Evolutionary conservation across 768 basidiomycete genomes (phyloP), one percentile per base, ranked within the genome.

Genomic region (Kwoniella sp.): DNA sequence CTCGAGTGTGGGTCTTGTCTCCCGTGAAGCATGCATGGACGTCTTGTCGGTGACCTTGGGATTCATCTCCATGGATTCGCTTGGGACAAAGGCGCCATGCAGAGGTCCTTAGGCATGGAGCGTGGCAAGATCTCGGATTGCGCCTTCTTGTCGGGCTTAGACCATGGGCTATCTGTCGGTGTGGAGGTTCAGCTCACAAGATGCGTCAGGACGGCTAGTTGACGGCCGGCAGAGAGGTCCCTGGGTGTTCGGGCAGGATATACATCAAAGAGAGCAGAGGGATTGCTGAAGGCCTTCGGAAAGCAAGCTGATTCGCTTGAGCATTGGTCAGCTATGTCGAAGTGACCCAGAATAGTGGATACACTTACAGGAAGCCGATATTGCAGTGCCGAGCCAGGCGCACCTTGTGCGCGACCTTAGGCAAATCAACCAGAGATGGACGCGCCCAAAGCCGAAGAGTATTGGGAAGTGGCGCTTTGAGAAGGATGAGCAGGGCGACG

Each of bases 341-440:
- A n/a, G n/a, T n/a, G n/a, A n/a, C n/a, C n/a, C 41, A 58, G 22
- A 28, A 25, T 13, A 37, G 31, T 25, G 65, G 67, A 11, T 17
- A 45, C 41, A 9, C 41, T 45, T 20, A 45, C 67, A 3, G 71
- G 71, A 1, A 87, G 67, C 34, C 86, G 81, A 86, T 86, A 87
- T 68, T 86, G 55, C 48, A 80, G 73, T 66, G 82, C 63, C 82
- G 56, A 85, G 72, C 65, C 68, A n/a, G 61, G 58, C n/a, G 41
- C 31, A 23, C 51, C 58, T 51, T 66, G 82, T 82, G 86, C 87
- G n/a, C 90, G 89, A 20, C 90, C 91, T 75, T 87, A 93, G 0
- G 89, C 90, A 0, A 89, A 84, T 91, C 91, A 92, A 5, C 90
- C 90, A 45, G 90, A 84, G 65, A 92, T 75, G 76, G 92, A 90